Evolutionary conservation across 1,139 yeast genomes (phyloP).

Genomic region (Pichia sp.): DNA sequence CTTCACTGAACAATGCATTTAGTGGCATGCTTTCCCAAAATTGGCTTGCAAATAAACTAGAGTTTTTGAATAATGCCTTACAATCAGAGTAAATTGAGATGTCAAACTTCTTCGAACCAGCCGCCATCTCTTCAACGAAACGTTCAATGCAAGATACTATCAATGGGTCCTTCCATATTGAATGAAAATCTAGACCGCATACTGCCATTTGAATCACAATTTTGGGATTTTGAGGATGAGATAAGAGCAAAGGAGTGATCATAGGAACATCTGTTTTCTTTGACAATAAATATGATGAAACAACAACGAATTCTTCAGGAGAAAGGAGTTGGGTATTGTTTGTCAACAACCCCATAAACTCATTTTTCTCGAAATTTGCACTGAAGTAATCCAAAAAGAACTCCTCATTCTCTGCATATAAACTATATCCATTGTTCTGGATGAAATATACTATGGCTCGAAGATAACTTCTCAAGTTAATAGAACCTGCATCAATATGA

Average conservation of each 20-base stretch:
- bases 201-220: conserved; percentile 32
- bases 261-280: conserved; percentile 11
- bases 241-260: conserved; percentile 18
- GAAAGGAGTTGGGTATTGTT: conserved; percentile 9
- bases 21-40: conserved; percentile 27
- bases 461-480: conserved; percentile 31
- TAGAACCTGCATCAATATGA: conserved; percentile 29
- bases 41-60: conserved; percentile 23
- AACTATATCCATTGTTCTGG: conserved; percentile 38
- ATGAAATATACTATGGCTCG: conserved; percentile 39
- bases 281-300: conserved; percentile 18
- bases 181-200: conserved; percentile 18
- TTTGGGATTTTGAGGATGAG: conserved; percentile 21
- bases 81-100: conserved; percentile 23
- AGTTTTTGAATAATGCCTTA: conserved; percentile 18
- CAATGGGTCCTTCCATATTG: conserved; percentile 23
- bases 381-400: conserved; percentile 34
- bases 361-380: conserved; percentile 19
- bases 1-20: conserved; percentile 11
- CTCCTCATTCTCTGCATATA: conserved; percentile 37
- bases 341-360: conserved; percentile 17
- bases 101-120: conserved; percentile 19
- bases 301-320: conserved; percentile 21
- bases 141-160: conserved; percentile 20
- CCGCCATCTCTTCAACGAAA: conserved; percentile 30